Base-by-base conservation (phyloP, 1,284 basidiomycete species). In the Ganoderma leucocontextum region DNA sequence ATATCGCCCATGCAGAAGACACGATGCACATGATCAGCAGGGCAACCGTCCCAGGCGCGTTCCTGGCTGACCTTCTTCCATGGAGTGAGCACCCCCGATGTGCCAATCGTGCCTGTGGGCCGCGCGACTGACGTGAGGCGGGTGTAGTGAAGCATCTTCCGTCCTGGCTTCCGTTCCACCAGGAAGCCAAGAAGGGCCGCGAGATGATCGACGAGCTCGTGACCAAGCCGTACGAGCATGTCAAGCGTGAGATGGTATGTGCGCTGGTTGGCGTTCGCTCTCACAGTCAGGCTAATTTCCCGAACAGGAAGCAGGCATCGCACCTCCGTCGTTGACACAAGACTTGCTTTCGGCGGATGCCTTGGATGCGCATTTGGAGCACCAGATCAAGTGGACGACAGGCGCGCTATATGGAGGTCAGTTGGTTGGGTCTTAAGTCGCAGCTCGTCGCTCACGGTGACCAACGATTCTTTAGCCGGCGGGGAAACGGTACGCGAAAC, bases 101-200 rank as follows among this genome's bases (percentile, higher is more conserved):
- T 17, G 6, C 59, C 35, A 13, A 4, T 17, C 60, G 44, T n/a
- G 12, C 41, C 22, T 4, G n/a, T 17, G n/a, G n/a, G 12, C 13
- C 6, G 1, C 0, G 2, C 10, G 8, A n/a, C 15, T 47, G 13
- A 52, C 13, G 19, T n/a, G 41, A 17, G 13, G 17, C 3, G n/a
- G 8, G 15, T 29, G 25, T 44, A 80, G 80, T 82, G 68, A 75
- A 74, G 22, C 73, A 79, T 63, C 60, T 82, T 12, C 82, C 82
- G 1, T 73, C 73, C 5, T 82, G 82, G 80, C 68, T 82, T 25
- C 80, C 80, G 2, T 83, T 82, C 73, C 78, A 80, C 55, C 67
- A 64, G 19, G 41, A 71, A 22, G 80, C 78, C 15, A 68, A 57
- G 35, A 49, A 57, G 25, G 79, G 76, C 53, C 59, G 68, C 9